Base-by-base conservation (phyloP, 2,329 filamentous ascomycete genomes). In the Colletotrichum sp. region DNA sequence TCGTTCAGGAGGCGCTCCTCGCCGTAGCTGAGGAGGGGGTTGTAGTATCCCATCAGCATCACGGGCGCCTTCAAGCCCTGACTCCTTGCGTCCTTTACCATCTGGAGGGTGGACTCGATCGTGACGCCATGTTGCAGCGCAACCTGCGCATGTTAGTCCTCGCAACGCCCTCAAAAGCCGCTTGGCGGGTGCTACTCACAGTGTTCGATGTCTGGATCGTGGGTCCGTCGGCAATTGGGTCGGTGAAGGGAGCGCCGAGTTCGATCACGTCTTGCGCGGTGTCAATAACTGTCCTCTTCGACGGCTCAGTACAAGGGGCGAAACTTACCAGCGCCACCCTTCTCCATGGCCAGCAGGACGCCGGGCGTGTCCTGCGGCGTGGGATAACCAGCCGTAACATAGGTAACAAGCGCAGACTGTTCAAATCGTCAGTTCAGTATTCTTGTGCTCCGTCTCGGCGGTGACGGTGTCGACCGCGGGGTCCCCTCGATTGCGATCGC, bases 11-110 rank as follows among this genome's bases (percentile, higher is more conserved):
- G 92, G 76, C 90, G 91, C 87, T 98, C 96, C 87, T 99, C 97
- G 70, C 97, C 97, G 84, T 99, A 99, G 81, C 94, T 95, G 77
- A 99, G 89, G 77, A 99, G 90, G 2, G 97, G 97, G 88, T 99
- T 99, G 88, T 98, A 99, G 91, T 99, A 99, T 81, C 97, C 97
- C 97, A 99, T 99, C 79, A 99, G 91, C 82, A 99, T 87, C 57
- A 99, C 92, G 1, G 97, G 97, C 1, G 94, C 92, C 81, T 90
- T 93, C 71, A 99, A 89, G 57, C 97, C 97, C 77, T 90, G 91
- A 80, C 90, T 90, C 81, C 97, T 91, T 63, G 96, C 95, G 77
- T 94, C 91, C 80, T 94, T 93, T 77, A 98, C 94, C 90, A 98
- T 96, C 81, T 94, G 90, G 55, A 99, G 90, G 18, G 95, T 95